A percentile compares a stretch with the other conserved stretches of the same genome.
phyloP scores from a whole-genome alignment of 1,284 basidiomycete genomes.

The Phaffia rhodozyma region DNA sequence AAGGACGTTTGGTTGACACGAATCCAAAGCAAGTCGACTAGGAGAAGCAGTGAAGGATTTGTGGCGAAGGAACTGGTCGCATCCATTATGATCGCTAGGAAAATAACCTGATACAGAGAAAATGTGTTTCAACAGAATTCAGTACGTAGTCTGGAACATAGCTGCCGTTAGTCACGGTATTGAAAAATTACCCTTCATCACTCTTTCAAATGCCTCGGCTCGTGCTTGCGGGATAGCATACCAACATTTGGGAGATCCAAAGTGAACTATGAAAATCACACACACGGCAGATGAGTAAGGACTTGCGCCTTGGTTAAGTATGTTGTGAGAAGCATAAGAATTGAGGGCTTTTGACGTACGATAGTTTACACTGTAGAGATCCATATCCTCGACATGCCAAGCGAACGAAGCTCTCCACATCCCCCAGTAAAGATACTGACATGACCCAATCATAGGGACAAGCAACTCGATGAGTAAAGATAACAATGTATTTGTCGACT shows the following conservation, averaged over 20 bases:
- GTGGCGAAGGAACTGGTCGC: slow-evolving; percentile 89
- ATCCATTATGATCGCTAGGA: slow-evolving; percentile 66
- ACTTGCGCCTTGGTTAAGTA: too few relatives aligned
- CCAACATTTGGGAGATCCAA: slow-evolving; percentile 93
- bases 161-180: background rate
- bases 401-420: slow-evolving; percentile 99
- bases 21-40: slow-evolving; percentile 60
- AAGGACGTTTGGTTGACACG: slow-evolving; percentile 72
- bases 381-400: slow-evolving; percentile 84
- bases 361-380: slow-evolving; percentile 17
- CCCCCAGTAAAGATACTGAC: slow-evolving; percentile 38
- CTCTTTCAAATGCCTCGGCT: slow-evolving; percentile 61
- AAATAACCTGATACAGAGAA: slow-evolving; percentile 54
- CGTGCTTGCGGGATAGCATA: slow-evolving; percentile 85
- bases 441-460: too few relatives aligned
- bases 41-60: slow-evolving; percentile 94
- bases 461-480: background rate
- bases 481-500: background rate
- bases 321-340: background rate
- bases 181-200: slow-evolving; percentile 54
- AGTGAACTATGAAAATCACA: slow-evolving; percentile 49
- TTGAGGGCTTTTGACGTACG: background rate
- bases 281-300: background rate
- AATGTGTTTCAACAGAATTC: background rate
- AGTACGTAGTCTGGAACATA: background rate